A percentile compares a stretch with the other conserved stretches of the same genome.
Conservation (phyloP, 1,139 yeast genomes). For the Saccharomyces hybrid region DNA sequence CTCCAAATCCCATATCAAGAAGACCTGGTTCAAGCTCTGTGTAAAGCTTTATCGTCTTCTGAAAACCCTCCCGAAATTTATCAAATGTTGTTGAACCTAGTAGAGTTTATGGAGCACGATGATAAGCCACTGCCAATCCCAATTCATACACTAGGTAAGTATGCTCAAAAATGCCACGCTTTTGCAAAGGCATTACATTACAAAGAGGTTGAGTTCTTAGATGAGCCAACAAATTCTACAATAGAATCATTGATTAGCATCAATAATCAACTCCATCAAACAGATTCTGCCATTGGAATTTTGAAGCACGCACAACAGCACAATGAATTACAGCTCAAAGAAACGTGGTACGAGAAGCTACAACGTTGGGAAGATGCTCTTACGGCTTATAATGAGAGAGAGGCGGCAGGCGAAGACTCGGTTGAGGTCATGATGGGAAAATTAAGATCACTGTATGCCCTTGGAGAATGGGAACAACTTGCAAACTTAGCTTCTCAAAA, state of each 20-base stretch:
- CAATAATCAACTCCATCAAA: slow-evolving; percentile 89
- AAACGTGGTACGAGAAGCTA: slow-evolving; percentile 94
- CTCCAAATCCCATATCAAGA: slow-evolving; percentile 88
- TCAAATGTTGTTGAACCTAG: slow-evolving; percentile 78
- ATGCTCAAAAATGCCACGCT: slow-evolving; percentile 94
- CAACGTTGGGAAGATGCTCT: slow-evolving; percentile 99
- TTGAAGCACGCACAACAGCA: slow-evolving; percentile 92
- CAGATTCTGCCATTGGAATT: slow-evolving; percentile 97
- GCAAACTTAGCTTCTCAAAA: slow-evolving; percentile 79
- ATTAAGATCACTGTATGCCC: slow-evolving; percentile 94
- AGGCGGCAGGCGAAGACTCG: slow-evolving; percentile 41
- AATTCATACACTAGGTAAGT: slow-evolving; percentile 79
- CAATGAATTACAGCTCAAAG: slow-evolving; percentile 85
- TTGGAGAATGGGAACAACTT: slow-evolving; percentile 96
- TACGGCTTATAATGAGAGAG: slow-evolving; percentile 75
- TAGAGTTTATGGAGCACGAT: slow-evolving; percentile 97
- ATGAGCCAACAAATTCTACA: slow-evolving; percentile 86
- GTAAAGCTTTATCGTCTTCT: slow-evolving; percentile 81
- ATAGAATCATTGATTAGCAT: slow-evolving; percentile 88
- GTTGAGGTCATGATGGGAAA: slow-evolving; percentile 90
- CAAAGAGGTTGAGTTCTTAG: slow-evolving; percentile 89
- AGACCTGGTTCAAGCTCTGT: slow-evolving; percentile 77
- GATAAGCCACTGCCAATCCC: slow-evolving; percentile 90
- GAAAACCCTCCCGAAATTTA: slow-evolving; percentile 95
- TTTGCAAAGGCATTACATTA: slow-evolving; percentile 96